A percentile compares a stretch with the other conserved stretches of the same genome.
Evolutionary conservation across 768 basidiomycete species (phyloP).

Genomic region (Russula dissimulans): DNA sequence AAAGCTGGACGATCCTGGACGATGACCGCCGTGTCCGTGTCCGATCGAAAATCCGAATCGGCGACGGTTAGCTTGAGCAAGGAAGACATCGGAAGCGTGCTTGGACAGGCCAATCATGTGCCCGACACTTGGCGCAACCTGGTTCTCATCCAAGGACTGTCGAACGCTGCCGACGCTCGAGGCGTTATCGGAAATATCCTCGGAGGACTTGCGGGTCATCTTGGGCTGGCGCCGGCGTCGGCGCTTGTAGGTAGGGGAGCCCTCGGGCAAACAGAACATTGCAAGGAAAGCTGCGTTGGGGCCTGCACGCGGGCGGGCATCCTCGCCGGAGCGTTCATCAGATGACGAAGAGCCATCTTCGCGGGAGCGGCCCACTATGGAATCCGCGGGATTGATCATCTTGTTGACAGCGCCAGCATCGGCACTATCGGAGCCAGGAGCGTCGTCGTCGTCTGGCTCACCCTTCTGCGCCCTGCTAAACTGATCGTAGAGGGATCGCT

Average conservation of each 20-base stretch:
- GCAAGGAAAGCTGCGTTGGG: conserved; percentile 43
- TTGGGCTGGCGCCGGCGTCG: conserved; percentile 65
- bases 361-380: conserved; percentile 13
- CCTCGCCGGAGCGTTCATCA: conserved; percentile 20
- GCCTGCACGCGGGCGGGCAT: conserved; percentile 20
- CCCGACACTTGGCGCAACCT: conserved; percentile 22
- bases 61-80: conserved; percentile 16
- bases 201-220: conserved; percentile 29
- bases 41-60: conserved; percentile 9
- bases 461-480: conserved; percentile 45
- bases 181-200: conserved; percentile 19
- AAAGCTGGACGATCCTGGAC: conserved; percentile 5
- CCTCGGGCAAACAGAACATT: conserved; percentile 71
- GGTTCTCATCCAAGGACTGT: conserved; percentile 23
- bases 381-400: conserved; percentile 20
- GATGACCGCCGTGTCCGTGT: conserved; percentile 1
- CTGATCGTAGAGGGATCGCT: conserved; percentile 80
- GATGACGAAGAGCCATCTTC: conserved; percentile 13
- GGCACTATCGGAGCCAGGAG: conserved; percentile 20
- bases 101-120: conserved; percentile 17
- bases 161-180: conserved; percentile 16
- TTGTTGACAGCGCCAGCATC: conserved; percentile 13
- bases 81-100: conserved; percentile 19
- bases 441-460: conserved; percentile 25
- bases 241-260: conserved; percentile 83